Conservation (phyloP, 2,329 filamentous ascomycete species). For the Xylariaceae sp. region DNA sequence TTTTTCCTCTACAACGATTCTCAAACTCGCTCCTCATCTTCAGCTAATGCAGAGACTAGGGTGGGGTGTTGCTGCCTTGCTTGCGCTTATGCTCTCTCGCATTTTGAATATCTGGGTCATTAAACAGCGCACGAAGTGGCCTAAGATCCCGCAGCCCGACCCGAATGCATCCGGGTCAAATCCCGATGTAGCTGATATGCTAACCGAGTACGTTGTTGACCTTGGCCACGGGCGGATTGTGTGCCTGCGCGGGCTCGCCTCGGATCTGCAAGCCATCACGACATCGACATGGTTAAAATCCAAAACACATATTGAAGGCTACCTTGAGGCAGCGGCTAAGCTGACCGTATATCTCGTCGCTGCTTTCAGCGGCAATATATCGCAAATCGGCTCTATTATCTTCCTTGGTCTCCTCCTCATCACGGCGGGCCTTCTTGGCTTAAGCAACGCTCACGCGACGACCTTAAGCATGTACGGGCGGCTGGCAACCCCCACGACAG, state of each 20-base stretch:
- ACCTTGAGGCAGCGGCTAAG: constrained; percentile 60
- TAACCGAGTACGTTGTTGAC: constrained; percentile 58
- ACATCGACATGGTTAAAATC: constrained; percentile 62
- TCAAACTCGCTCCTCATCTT: not conserved
- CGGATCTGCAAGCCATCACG: constrained; percentile 66
- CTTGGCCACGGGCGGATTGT: constrained; percentile 59
- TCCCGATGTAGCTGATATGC: constrained; percentile 32
- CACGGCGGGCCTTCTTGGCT: constrained; percentile 59
- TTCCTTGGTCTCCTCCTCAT: constrained; percentile 58
- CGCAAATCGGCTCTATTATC: constrained; percentile 57
- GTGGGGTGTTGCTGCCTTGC: constrained; percentile 57
- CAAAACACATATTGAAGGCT: constrained; percentile 58
- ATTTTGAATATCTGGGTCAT: constrained; percentile 63
- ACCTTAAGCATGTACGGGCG: constrained; percentile 60
- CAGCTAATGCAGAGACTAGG: constrained; percentile 37
- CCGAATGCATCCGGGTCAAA: constrained; percentile 10
- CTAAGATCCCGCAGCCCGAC: not conserved
- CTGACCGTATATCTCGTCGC: constrained; percentile 65
- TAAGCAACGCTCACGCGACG: constrained; percentile 59
- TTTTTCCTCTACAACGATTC: not conserved
- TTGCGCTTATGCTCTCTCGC: constrained; percentile 60
- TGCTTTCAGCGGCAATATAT: constrained; percentile 61
- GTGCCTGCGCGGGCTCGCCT: constrained; percentile 58
- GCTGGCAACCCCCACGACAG: constrained; percentile 46
- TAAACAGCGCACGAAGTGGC: constrained; percentile 53